phyloP scores from a whole-genome alignment of 352 stramenopile species.

The Globisporangium echinulatum region DNA sequence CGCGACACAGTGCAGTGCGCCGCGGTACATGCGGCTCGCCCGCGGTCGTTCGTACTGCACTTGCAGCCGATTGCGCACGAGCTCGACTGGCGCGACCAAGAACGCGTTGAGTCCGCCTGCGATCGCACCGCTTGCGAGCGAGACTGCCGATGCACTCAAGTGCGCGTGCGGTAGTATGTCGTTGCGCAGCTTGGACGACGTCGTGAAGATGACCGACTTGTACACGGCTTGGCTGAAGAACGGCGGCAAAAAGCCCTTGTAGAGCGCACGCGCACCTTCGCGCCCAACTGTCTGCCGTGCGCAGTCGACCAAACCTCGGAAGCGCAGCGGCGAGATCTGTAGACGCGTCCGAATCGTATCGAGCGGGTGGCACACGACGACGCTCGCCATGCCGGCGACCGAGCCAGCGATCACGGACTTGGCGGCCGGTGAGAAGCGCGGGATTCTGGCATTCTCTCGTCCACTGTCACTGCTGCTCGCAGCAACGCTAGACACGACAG shows the following conservation, averaged over 20 bases:
- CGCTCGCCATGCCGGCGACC: constrained; percentile 77
- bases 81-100: constrained; percentile 67
- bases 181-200: constrained; percentile 45
- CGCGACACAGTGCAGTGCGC: constrained; percentile 45
- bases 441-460: no score
- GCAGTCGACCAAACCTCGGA: constrained; percentile 60
- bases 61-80: constrained; percentile 77
- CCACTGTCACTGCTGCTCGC: no score
- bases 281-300: constrained; percentile 46
- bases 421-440: constrained; percentile 38
- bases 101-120: constrained; percentile 70
- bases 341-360: constrained; percentile 85
- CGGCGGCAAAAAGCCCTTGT: constrained; percentile 81
- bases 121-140: constrained; percentile 46
- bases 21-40: constrained; percentile 39
- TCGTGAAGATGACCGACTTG: constrained; percentile 87
- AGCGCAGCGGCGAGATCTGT: constrained; percentile 61
- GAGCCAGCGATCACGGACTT: constrained; percentile 74
- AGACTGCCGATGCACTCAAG: constrained; percentile 34
- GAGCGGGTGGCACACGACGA: constrained; percentile 77
- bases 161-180: constrained; percentile 36
- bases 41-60: constrained; percentile 63
- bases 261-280: constrained; percentile 63
- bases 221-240: constrained; percentile 86
- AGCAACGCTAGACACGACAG: no score